phyloP scores from a whole-genome alignment of 257 asterid species.

The Ilex asprella region DNA sequence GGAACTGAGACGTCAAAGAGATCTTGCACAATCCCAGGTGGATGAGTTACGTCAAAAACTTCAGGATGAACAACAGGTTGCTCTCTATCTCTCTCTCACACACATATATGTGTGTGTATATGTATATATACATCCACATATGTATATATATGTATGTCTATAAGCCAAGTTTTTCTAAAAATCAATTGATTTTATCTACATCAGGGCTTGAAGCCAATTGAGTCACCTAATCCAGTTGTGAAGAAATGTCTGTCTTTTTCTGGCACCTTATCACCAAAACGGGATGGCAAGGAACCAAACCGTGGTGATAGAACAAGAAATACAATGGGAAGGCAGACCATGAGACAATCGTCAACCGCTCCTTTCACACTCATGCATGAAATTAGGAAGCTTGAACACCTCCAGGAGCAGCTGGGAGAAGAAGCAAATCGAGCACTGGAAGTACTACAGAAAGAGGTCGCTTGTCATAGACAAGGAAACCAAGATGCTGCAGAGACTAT shows the following conservation, averaged over 20 bases:
- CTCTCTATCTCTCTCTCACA: conserved; percentile 5
- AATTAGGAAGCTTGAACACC: conserved; percentile 88
- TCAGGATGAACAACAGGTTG: conserved; percentile 60
- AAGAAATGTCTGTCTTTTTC: conserved; percentile 93
- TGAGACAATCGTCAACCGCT: conserved; percentile 87
- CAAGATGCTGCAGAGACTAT: conserved; percentile 98
- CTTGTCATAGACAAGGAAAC: conserved; percentile 84
- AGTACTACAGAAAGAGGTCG: conserved; percentile 91
- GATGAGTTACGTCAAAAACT: conserved; percentile 77
- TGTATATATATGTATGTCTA: background rate
- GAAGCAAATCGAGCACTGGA: conserved; percentile 92
- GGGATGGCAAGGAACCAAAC: conserved; percentile 41
- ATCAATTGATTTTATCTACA: conserved; percentile 1
- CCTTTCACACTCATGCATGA: conserved; percentile 93
- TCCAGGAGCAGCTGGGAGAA: conserved; percentile 95
- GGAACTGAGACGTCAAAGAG: conserved; percentile 89
- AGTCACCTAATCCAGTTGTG: conserved; percentile 42
- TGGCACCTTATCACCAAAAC: conserved; percentile 51
- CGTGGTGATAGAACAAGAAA: conserved; percentile 42
- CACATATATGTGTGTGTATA: background rate
- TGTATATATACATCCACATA: background rate
- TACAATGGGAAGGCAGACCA: conserved; percentile 54
- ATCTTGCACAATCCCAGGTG: conserved; percentile 77
- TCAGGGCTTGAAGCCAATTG: conserved; percentile 44
- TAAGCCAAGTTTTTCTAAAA: background rate